A percentile compares a stretch with the other conserved stretches of the same genome.
phyloP scores from a whole-genome alignment of 352 stramenopile species.

The Globisporangium parvum region DNA sequence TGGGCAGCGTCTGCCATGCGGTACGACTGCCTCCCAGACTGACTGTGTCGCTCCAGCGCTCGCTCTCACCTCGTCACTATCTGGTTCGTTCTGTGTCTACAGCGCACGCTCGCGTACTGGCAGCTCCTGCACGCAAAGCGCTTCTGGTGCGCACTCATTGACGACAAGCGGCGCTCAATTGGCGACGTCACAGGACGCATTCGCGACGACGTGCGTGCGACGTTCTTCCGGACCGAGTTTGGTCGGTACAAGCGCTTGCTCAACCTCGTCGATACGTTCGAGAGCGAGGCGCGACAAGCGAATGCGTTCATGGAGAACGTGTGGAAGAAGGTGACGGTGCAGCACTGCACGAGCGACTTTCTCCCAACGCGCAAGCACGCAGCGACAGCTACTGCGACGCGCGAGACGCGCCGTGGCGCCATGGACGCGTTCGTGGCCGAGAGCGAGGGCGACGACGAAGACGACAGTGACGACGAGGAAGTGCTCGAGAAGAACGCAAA shows the following conservation, averaged over 20 bases:
- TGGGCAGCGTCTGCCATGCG: conserved; percentile 75
- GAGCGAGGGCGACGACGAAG: conserved; percentile 40
- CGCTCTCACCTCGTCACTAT: neutral
- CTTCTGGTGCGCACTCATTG: conserved; percentile 70
- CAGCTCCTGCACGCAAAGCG: conserved; percentile 76
- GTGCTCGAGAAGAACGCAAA: conserved; percentile 17
- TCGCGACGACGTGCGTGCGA: conserved; percentile 22
- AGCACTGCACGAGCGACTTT: conserved; percentile 44
- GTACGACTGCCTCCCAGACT: conserved; percentile 24
- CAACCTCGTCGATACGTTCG: conserved; percentile 58
- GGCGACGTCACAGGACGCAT: conserved; percentile 42
- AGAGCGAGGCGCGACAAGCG: conserved; percentile 38
- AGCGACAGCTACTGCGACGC: neutral
- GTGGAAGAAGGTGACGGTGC: conserved; percentile 52
- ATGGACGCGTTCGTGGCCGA: conserved; percentile 60
- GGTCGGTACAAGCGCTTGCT: conserved; percentile 70
- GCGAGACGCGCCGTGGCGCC: conserved; percentile 33
- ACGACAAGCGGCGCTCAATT: conserved; percentile 45
- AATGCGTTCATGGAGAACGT: conserved; percentile 41
- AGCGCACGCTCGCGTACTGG: conserved; percentile 77
- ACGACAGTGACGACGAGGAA: conserved; percentile 31
- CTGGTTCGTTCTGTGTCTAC: conserved; percentile 3
- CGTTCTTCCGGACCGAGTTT: conserved; percentile 62
- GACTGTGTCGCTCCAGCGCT: no score
- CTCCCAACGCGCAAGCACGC: conserved; percentile 16